phyloP scores from a whole-genome alignment of 192 early-diverging fungal species.

The Backusella psychrophila region DNA sequence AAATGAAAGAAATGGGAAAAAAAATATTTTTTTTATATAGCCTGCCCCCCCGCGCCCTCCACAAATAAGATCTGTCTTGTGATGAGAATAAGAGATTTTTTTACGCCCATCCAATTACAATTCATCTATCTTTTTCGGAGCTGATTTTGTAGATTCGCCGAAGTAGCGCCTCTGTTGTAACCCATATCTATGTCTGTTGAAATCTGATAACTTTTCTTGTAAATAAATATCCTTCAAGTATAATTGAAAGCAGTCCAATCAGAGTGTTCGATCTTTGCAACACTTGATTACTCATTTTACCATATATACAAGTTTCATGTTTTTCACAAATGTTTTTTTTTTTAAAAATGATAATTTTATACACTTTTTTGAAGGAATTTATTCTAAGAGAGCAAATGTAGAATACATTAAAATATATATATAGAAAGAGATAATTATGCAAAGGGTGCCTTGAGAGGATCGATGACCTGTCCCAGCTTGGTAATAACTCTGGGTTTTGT shows the following conservation, averaged over 20 bases:
- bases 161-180: too few relatives aligned
- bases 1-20: not conserved
- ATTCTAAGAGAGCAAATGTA: not conserved
- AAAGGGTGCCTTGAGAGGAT: conserved; percentile 74
- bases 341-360: not conserved
- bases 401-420: conserved; percentile 3
- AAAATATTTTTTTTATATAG: not conserved
- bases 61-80: not conserved
- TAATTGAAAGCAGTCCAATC: not conserved
- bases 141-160: not conserved
- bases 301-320: not conserved
- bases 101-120: not conserved
- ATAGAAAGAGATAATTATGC: conserved; percentile 32
- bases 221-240: too few relatives aligned
- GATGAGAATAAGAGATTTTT: not conserved
- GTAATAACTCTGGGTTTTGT: conserved; percentile 81
- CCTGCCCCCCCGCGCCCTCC: not conserved
- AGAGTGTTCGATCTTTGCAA: not conserved
- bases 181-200: not conserved
- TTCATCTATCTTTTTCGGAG: not conserved
- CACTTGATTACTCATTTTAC: not conserved
- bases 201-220: not conserved
- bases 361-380: not conserved
- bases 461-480: conserved; percentile 83
- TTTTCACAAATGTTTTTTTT: not conserved